Conservation (phyloP, 2,329 filamentous ascomycete genomes). For the Alternaria triticina region DNA sequence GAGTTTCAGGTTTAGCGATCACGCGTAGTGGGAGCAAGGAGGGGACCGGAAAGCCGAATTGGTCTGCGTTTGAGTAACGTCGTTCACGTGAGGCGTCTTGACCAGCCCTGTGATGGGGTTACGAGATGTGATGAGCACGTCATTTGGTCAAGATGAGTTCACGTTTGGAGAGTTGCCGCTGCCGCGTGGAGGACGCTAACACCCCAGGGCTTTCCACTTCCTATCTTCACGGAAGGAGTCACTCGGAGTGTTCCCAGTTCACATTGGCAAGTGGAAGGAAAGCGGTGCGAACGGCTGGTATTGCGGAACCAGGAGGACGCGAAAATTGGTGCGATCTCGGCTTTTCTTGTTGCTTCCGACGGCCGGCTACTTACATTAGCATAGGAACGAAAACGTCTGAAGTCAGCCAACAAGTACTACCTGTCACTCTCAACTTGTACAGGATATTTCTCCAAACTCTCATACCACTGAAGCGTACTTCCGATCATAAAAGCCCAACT, state of each 20-base stretch:
- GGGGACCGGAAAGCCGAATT: not conserved
- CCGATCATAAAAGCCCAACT: conserved; percentile 46
- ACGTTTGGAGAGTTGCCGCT: not conserved
- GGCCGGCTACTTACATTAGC: not conserved
- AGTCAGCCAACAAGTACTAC: not conserved
- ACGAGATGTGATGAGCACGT: not conserved
- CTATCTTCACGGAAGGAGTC: not conserved
- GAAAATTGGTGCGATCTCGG: not conserved
- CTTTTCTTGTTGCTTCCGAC: not conserved
- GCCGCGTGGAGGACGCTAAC: not conserved
- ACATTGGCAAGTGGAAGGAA: not conserved
- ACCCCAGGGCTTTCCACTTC: not conserved
- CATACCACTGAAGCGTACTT: conserved; percentile 44
- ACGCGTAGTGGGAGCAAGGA: not conserved
- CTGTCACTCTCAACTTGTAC: conserved; percentile 22
- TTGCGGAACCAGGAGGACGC: not conserved
- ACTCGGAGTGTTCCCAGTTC: not conserved
- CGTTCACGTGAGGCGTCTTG: not conserved
- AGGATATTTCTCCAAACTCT: conserved; percentile 43
- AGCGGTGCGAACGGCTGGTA: not conserved
- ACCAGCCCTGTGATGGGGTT: not conserved
- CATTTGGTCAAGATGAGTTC: not conserved
- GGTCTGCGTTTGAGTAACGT: not conserved
- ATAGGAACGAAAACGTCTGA: too few relatives aligned
- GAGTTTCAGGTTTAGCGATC: not conserved